phyloP scores from a whole-genome alignment of 2,329 filamentous ascomycete species.

The Xylariales sp. region DNA sequence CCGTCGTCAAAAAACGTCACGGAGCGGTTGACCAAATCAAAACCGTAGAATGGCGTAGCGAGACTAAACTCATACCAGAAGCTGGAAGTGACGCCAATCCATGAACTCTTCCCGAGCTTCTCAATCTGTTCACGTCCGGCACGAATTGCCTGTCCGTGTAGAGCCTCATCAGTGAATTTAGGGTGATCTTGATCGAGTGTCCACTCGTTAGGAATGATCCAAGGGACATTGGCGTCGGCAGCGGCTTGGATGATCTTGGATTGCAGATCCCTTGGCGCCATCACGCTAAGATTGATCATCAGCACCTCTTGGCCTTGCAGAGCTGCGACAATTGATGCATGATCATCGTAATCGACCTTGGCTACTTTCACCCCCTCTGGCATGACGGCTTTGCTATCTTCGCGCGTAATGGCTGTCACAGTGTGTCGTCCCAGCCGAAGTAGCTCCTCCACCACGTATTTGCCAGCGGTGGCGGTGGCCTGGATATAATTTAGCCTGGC shows the following conservation, averaged over 20 bases:
- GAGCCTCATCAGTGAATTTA: constrained; percentile 25
- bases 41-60: constrained; percentile 37
- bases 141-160: constrained; percentile 17
- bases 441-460: constrained; percentile 33
- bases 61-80: constrained; percentile 55
- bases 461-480: constrained; percentile 38
- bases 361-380: constrained; percentile 38
- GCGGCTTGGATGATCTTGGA: constrained; percentile 50
- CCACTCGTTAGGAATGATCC: constrained; percentile 24
- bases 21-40: constrained; percentile 38
- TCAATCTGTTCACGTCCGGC: constrained; percentile 31
- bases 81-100: constrained; percentile 38
- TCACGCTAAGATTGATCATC: constrained; percentile 45
- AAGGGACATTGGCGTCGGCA: constrained; percentile 48
- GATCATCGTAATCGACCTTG: constrained; percentile 39
- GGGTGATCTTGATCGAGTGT: constrained; percentile 33
- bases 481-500: too few species aligned
- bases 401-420: constrained; percentile 47
- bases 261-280: constrained; percentile 39
- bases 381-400: constrained; percentile 31
- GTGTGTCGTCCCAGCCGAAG: constrained; percentile 43
- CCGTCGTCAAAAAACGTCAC: constrained; percentile 54
- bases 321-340: constrained; percentile 39
- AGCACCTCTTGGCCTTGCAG: constrained; percentile 53
- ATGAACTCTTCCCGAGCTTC: constrained; percentile 31